These are phyloP conservation scores for Datura wrightii DNA, from an alignment of 257 asterid genomes.

Conservation along the genomic window DNA sequence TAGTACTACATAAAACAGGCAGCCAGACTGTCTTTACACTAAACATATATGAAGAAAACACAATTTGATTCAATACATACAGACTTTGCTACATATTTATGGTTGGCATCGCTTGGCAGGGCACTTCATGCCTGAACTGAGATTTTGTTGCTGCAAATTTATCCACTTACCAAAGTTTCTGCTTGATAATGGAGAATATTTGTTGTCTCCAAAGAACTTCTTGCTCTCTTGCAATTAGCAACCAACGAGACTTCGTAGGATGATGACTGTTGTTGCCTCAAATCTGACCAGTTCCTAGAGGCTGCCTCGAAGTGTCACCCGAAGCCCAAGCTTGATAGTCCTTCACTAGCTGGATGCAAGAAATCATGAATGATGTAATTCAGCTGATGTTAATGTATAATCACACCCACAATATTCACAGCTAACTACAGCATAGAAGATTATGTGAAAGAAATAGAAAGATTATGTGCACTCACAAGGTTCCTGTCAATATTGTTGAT, in stretches of 20 bases:
- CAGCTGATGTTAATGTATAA: background rate
- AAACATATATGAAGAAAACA: constrained; percentile 5
- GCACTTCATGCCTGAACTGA: too few species aligned
- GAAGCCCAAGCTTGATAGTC: constrained; percentile 97
- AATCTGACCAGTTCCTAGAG: constrained; percentile 91
- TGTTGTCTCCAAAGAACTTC: background rate
- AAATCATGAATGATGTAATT: too few species aligned
- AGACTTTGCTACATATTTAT: too few species aligned
- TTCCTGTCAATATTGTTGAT: background rate
- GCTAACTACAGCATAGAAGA: background rate
- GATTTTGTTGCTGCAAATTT: too few species aligned
- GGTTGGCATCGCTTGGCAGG: too few species aligned
- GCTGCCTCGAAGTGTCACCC: constrained; percentile 91
- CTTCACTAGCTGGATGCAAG: constrained; percentile 68
- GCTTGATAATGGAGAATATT: constrained; percentile 4
- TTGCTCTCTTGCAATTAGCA: background rate
- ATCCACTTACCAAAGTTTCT: too few species aligned
- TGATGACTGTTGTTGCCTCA: constrained; percentile 35
- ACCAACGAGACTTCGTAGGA: background rate
- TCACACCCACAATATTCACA: constrained; percentile 1
- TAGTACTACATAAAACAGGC: background rate
- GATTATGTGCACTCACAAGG: constrained; percentile 12
- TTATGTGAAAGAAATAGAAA: background rate
- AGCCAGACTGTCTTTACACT: background rate
- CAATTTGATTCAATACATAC: background rate